Evolutionary conservation across 1,284 basidiomycete species (phyloP), one percentile per base, ranked within the genome.

Genomic region (Mixia osmundae): DNA sequence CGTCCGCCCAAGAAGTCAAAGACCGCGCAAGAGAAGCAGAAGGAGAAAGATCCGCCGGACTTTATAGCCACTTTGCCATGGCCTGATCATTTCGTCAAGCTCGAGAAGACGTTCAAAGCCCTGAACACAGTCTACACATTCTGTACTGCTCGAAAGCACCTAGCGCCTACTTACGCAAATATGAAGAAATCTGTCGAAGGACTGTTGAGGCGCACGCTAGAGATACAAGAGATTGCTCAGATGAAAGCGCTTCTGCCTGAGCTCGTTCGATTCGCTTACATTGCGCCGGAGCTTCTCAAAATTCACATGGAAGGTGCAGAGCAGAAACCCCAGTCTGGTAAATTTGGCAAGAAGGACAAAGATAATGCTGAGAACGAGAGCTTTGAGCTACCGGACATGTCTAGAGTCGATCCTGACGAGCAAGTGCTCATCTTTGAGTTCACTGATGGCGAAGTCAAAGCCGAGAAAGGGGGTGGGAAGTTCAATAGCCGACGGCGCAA

Each of bases 51-150:
- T 12, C 24, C 39, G 9, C 26, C 34, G 19, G 35, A 35, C n/a
- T 44, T 44, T 23, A 34, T 42, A 7, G 36, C 43, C 18, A 38
- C 29, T 5, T 43, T 47, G 21, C 37, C 39, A 23, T 60, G 56
- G 47, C 58, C 58, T 4, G 47, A 54, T 6, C 58, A 58, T 35
- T 59, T 58, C 32, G 29, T 48, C 11, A 42, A 50, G 18, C 51
- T 60, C 7, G 55, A 60, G 42, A 50, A 55, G 47, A 53, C 51
- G 6, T 60, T 58, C 46, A 54, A 54, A 40, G 78, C 82, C 12
- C 60, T 89, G 40, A 87, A 85, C 48, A 83, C 80, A 4, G 78
- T 89, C 2, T 68, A 85, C 36, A 79, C 77, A 0, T 89, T 89
- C 50, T 68, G 79, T 38, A 76, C 76, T 3, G 73, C 77, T 0